Evolutionary conservation across 1,139 yeast species (phyloP).

Genomic region (Yamadazyma siamensis): DNA sequence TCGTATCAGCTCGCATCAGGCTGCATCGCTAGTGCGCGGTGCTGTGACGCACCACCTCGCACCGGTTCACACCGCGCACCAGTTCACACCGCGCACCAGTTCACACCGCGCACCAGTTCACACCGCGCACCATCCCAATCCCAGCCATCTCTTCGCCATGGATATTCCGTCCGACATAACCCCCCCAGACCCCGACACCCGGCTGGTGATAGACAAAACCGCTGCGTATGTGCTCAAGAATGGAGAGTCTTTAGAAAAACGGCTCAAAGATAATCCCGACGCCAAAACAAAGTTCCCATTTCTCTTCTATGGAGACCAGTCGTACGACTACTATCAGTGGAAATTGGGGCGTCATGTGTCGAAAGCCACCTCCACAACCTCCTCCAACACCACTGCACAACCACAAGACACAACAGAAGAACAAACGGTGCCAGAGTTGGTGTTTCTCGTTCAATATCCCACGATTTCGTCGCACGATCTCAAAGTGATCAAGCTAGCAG

Average conservation of each 20-base stretch:
- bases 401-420: background rate
- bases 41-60: no score
- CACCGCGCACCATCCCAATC: no score
- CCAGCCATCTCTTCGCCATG: background rate
- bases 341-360: conserved; percentile 16
- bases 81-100: no score
- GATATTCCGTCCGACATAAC: conserved; percentile 24
- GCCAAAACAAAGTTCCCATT: conserved; percentile 59
- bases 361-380: background rate
- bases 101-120: no score
- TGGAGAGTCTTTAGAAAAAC: conserved; percentile 62
- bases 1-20: no score
- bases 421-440: conserved; percentile 20
- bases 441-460: conserved; percentile 49
- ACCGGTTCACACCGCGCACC: no score
- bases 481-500: conserved; percentile 68
- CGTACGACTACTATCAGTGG: conserved; percentile 55
- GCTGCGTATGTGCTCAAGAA: conserved; percentile 67
- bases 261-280: conserved; percentile 47
- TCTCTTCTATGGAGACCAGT: conserved; percentile 50
- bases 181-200: conserved; percentile 57
- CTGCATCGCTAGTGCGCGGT: no score
- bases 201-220: conserved; percentile 65
- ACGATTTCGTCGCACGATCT: conserved; percentile 62
- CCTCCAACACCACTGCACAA: background rate